Percentiles rank a stretch among this genome's conserved stretches.
Conservation (phyloP, 495 filamentous ascomycete genomes). For the Recurvomyces mirabilis region DNA sequence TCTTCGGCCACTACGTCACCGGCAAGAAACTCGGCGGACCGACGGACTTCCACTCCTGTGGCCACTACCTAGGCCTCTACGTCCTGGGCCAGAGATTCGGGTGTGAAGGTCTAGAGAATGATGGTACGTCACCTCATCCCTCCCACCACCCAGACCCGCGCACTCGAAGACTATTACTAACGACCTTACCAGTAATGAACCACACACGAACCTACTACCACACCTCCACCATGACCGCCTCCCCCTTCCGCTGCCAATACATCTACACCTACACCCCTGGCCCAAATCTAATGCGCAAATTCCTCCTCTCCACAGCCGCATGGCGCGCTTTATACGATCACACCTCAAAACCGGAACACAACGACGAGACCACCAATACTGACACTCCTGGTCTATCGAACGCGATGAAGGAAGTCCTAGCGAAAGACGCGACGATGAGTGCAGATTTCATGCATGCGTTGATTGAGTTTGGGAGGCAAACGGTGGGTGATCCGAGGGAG, state of each 20-base stretch:
- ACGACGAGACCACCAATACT: no score
- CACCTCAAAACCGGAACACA: no score
- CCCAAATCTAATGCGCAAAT: slow-evolving; percentile 18
- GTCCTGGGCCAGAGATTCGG: slow-evolving; percentile 17
- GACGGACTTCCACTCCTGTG: slow-evolving; percentile 22
- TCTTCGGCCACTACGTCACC: slow-evolving; percentile 18
- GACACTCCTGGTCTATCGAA: slow-evolving; percentile 7
- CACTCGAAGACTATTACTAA: no score
- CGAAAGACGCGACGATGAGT: slow-evolving; percentile 15
- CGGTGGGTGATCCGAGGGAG: slow-evolving; percentile 16
- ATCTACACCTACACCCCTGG: slow-evolving; percentile 19
- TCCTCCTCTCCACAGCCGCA: slow-evolving; percentile 24
- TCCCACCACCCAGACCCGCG: background rate
- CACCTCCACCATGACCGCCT: slow-evolving; percentile 21
- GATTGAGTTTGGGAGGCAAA: slow-evolving; percentile 15
- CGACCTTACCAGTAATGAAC: slow-evolving; percentile 18
- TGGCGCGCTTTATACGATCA: slow-evolving; percentile 18
- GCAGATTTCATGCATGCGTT: slow-evolving; percentile 20
- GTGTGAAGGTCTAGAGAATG: slow-evolving; percentile 19
- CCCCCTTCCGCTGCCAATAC: slow-evolving; percentile 26
- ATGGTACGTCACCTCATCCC: slow-evolving; percentile 4
- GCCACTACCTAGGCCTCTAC: slow-evolving; percentile 26
- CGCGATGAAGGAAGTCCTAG: slow-evolving; percentile 15
- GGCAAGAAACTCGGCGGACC: slow-evolving; percentile 18
- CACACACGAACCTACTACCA: slow-evolving; percentile 24